These are phyloP conservation scores for Pestalotiopsis sp. DNA, from an alignment of 2,329 filamentous ascomycete species.

Conservation along the genomic window DNA sequence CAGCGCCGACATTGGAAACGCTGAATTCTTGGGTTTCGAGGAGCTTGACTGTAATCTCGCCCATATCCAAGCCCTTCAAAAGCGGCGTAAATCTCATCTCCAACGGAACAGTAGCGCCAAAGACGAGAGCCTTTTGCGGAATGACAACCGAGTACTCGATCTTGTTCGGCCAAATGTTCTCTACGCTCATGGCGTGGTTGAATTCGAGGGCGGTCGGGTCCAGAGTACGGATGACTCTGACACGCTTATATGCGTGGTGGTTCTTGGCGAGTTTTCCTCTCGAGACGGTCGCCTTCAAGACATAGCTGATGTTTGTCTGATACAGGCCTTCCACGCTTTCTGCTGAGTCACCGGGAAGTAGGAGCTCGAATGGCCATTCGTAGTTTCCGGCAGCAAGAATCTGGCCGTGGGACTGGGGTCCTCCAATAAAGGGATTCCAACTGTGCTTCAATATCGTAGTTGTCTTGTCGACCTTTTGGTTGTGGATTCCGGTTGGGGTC, in stretches of 20 bases:
- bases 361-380: conserved; percentile 78
- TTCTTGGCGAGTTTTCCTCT: conserved; percentile 89
- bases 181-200: conserved; percentile 88
- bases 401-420: conserved; percentile 56
- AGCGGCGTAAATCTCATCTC: conserved; percentile 88
- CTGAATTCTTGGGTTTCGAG: conserved; percentile 77
- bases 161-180: conserved; percentile 98
- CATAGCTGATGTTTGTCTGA: conserved; percentile 87
- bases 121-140: conserved; percentile 91
- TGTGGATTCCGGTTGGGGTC: conserved; percentile 61
- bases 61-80: conserved; percentile 84
- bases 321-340: conserved; percentile 91
- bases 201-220: conserved; percentile 77
- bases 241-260: conserved; percentile 75
- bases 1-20: conserved; percentile 45
- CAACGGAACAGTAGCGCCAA: conserved; percentile 82
- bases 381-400: conserved; percentile 75
- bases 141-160: conserved; percentile 93
- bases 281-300: conserved; percentile 86
- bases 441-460: conserved; percentile 67
- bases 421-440: conserved; percentile 68
- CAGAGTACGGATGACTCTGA: conserved; percentile 77
- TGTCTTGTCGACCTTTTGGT: conserved; percentile 61
- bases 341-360: conserved; percentile 71
- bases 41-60: conserved; percentile 79